Conservation (phyloP, 192 early-diverging fungal genomes). For the Umbelopsis sp. region DNA sequence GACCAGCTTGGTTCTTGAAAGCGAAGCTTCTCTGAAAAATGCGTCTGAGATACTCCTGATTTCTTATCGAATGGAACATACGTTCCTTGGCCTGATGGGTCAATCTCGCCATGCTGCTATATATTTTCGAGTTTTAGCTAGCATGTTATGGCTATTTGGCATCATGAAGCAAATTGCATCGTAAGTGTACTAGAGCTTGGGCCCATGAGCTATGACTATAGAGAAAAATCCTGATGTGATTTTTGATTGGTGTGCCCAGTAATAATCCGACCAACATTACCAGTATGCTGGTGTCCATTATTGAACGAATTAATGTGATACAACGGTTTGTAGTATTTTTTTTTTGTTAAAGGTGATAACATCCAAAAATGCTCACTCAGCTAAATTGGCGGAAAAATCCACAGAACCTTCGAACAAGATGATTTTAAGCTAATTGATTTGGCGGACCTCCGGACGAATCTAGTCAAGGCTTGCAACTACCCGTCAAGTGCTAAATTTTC, state of each 20-base stretch:
- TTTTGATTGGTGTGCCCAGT: neutral
- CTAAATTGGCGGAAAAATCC: neutral
- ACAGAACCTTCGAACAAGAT: constrained; percentile 26
- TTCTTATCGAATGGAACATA: constrained; percentile 55
- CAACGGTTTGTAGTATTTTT: constrained; percentile 36
- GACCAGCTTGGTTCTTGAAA: constrained; percentile 36
- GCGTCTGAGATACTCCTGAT: constrained; percentile 46
- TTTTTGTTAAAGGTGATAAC: constrained; percentile 20
- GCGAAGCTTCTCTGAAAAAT: constrained; percentile 31
- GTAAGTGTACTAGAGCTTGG: constrained; percentile 16
- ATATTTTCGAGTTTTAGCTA: constrained; percentile 54
- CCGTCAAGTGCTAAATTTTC: constrained; percentile 37
- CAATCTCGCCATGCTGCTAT: constrained; percentile 43
- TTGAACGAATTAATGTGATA: constrained; percentile 41
- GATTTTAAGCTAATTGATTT: constrained; percentile 25
- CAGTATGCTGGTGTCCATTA: constrained; percentile 46
- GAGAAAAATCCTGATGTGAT: neutral
- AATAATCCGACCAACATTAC: constrained; percentile 35
- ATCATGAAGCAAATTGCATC: constrained; percentile 43
- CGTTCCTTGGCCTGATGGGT: constrained; percentile 48
- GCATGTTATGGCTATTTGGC: constrained; percentile 55
- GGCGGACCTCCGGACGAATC: constrained; percentile 37
- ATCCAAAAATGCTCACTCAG: neutral
- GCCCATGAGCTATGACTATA: neutral
- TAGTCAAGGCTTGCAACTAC: constrained; percentile 36